Evolutionary conservation across 345 rosid species (phyloP), one percentile per base, ranked within the genome.

Genomic region (Noccaea caerulescens): DNA sequence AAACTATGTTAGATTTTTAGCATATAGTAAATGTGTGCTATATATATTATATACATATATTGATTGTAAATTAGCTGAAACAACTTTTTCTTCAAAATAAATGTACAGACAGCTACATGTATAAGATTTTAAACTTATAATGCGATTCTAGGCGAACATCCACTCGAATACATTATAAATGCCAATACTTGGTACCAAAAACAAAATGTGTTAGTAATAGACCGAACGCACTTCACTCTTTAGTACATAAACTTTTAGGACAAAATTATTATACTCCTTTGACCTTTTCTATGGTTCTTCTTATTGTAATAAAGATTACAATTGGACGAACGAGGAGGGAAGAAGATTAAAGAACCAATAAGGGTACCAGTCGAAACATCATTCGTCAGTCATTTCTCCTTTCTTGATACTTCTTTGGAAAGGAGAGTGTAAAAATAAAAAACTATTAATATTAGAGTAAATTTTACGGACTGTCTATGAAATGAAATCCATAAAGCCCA

Each of bases 171-270:
- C 42, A 27, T 36, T 53, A 49, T 63, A 55, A 54, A 72, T 64
- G 71, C 50, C 45, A 62, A 52, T 52, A 10, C 13, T 23, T 72
- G 63, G 47, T 47, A 37, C 50, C 58, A 63, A 32, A 45, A 46
- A 45, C 70, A 45, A 56, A 63, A 33, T 36, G 27, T 64, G 65
- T 45, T 72, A 38, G 32, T 37, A 45, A 13, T 63, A 54, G 51
- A 55, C 71, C 71, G 51, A 72, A 72, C 65, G 58, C 76, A 72
- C 76, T 64, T 64, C 71, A 18, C 58, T 46, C 64, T 63, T 54
- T 16, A 14, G 55, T 54, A 43, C 37, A 53, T 1, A 20, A 71
- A 32, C 46, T 44, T 41, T 38, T 37, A 1, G 2, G 23, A 20
- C 23, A 47, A 69, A 14, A n/a, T 1, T 25, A 38, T 51, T 71